Conservation (phyloP, 345 rosid species). For the Clausena lansium region DNA sequence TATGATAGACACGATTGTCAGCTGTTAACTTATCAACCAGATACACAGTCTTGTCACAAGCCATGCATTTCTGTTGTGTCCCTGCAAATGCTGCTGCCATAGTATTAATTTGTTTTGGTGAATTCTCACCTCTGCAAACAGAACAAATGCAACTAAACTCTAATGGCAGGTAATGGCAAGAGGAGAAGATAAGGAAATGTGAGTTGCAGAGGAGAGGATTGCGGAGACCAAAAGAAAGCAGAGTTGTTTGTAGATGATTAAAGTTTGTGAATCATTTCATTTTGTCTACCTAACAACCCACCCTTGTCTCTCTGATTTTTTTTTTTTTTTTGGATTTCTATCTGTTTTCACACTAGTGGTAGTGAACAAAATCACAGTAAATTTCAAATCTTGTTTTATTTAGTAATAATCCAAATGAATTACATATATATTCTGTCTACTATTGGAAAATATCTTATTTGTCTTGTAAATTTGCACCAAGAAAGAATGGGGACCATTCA, state of each 20-base stretch:
- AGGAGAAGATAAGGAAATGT: conserved; percentile 21
- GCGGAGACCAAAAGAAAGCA: conserved; percentile 36
- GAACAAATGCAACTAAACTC: background rate
- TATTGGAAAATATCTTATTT: background rate
- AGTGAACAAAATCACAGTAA: conserved; percentile 1
- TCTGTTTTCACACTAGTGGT: background rate
- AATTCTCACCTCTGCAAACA: background rate
- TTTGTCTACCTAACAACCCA: conserved; percentile 31
- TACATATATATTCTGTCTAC: background rate
- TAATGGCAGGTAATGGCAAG: conserved; percentile 3
- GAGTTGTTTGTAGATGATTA: conserved; percentile 32
- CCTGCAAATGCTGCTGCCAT: conserved; percentile 99
- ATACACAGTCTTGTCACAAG: conserved; percentile 95
- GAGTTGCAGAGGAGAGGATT: conserved; percentile 17
- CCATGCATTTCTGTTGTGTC: conserved; percentile 98
- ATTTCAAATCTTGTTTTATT: background rate
- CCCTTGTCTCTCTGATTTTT: conserved; percentile 10
- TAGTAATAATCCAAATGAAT: background rate
- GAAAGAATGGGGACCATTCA: background rate
- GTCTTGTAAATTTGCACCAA: conserved; percentile 2
- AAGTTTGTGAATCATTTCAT: conserved; percentile 36
- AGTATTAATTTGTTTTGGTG: conserved; percentile 1
- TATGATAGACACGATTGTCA: conserved; percentile 88
- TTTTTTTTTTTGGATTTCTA: background rate
- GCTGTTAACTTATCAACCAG: conserved; percentile 95